These are phyloP conservation scores for Talaromyces pinophilus DNA, from an alignment of 2,329 filamentous ascomycete genomes.

Conservation along the genomic window DNA sequence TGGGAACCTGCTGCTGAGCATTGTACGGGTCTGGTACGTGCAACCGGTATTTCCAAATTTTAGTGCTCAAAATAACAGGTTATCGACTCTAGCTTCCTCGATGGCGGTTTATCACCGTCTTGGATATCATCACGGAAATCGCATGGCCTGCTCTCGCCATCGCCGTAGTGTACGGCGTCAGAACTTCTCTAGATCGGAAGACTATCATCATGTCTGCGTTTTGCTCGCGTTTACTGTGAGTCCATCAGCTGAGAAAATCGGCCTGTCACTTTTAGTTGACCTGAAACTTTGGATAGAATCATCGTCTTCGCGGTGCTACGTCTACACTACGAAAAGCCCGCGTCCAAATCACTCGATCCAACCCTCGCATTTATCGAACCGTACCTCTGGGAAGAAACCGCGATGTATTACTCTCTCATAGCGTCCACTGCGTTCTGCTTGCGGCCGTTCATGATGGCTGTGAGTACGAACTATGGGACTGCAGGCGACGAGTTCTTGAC, in stretches of 20 bases:
- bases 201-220: constrained; percentile 37
- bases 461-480: constrained; percentile 40
- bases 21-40: constrained; percentile 32
- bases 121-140: constrained; percentile 41
- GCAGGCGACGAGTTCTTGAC: constrained; percentile 31
- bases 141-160: constrained; percentile 35
- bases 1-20: constrained; percentile 35
- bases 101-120: constrained; percentile 39
- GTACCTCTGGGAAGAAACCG: constrained; percentile 40
- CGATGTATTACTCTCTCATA: constrained; percentile 40
- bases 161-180: constrained; percentile 34
- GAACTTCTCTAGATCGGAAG: constrained; percentile 38
- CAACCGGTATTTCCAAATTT: background rate
- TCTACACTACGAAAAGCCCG: constrained; percentile 34
- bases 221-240: constrained; percentile 42
- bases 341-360: constrained; percentile 37
- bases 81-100: constrained; percentile 29
- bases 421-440: constrained; percentile 42
- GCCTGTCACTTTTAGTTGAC: constrained; percentile 13
- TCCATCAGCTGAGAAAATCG: background rate
- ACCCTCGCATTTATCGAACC: constrained; percentile 37
- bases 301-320: constrained; percentile 42
- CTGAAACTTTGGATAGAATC: constrained; percentile 30
- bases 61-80: background rate
- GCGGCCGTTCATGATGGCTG: constrained; percentile 40